Base-by-base conservation (phyloP, 2,329 filamentous ascomycete genomes). In the Mycosphaerella arachidis region DNA sequence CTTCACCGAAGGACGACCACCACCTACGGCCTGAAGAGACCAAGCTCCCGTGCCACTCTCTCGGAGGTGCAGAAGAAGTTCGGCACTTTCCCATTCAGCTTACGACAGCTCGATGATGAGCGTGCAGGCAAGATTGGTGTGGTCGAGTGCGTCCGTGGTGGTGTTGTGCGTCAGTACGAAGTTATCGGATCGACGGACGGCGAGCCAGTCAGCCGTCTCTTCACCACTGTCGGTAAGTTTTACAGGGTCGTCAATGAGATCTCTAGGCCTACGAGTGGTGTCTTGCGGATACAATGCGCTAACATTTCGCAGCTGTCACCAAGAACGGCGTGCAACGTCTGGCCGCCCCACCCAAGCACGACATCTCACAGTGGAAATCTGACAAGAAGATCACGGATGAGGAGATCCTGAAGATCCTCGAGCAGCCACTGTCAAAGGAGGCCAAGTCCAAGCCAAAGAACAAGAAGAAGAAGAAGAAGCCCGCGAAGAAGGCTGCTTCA, bases 321-420 rank as follows among this genome's bases (percentile, higher is more conserved):
- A 99, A 99, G 86, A 97, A 97, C 76, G 94, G 94, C 68, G 82
- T 99, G 71, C 91, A 89, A 73, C 91, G 90, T 79, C 81, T 99
- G 60, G 87, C 91, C 70, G 87, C 84, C 29, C 88, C 94, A 35
- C 86, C 90, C 63, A 76, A 87, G 24, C 82, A 89, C 65, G 91
- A 97, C 73, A 75, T 94, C 63, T 84, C 83, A 74, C 92, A 92
- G 81, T 86, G 88, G 82, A 89, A 96, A 84, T 88, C 91, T 35
- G 92, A 97, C 77, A 97, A 97, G 86, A 97, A 97, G 85, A 96
- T 99, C 72, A 88, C 87, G 67, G 93, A 97, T 66, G 91, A 96
- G 80, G 93, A 97, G 80, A 84, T 99, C 67, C 86, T 97, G 70
- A 91, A 94, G 83, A 93, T 97, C 66, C 84, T 99, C 55, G 92